phyloP scores from a whole-genome alignment of 495 filamentous ascomycete species.

The Podospora conica region DNA sequence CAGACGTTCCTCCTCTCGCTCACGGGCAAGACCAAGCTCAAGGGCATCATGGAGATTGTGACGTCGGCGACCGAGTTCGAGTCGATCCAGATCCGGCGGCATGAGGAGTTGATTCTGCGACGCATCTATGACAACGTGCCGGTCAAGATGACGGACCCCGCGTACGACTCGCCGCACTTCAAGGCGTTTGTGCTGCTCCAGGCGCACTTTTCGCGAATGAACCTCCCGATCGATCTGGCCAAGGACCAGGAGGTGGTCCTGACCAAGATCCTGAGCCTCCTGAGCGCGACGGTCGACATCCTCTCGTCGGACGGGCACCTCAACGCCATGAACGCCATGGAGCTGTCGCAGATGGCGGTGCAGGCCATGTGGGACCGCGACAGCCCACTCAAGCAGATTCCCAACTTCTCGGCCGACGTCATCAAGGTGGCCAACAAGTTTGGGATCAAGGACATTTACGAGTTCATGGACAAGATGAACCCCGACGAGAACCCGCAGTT shows the following conservation, averaged over 20 bases:
- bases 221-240: constrained; percentile 90
- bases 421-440: constrained; percentile 75
- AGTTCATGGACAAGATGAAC: constrained; percentile 99
- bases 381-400: constrained; percentile 94
- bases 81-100: constrained; percentile 85
- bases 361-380: constrained; percentile 99
- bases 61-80: constrained; percentile 97
- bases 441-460: constrained; percentile 84
- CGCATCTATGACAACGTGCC: constrained; percentile 92
- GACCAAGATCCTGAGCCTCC: constrained; percentile 74
- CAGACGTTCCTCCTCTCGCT: constrained; percentile 98
- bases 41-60: constrained; percentile 93
- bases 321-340: constrained; percentile 97
- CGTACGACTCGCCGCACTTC: constrained; percentile 93
- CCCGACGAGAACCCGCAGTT: constrained; percentile 82
- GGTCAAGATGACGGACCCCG: constrained; percentile 82
- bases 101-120: constrained; percentile 82
- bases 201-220: constrained; percentile 96
- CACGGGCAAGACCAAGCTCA: constrained; percentile 80
- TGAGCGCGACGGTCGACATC: constrained; percentile 91
- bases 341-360: constrained; percentile 98
- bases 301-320: constrained; percentile 92
- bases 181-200: constrained; percentile 95
- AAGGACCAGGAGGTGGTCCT: constrained; percentile 92
- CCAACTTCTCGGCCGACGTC: constrained; percentile 79